A percentile compares a stretch with the other conserved stretches of the same genome.
Evolutionary conservation across 805 yeast genomes (phyloP).

Genomic region (Barnettozyma wickerhamii): DNA sequence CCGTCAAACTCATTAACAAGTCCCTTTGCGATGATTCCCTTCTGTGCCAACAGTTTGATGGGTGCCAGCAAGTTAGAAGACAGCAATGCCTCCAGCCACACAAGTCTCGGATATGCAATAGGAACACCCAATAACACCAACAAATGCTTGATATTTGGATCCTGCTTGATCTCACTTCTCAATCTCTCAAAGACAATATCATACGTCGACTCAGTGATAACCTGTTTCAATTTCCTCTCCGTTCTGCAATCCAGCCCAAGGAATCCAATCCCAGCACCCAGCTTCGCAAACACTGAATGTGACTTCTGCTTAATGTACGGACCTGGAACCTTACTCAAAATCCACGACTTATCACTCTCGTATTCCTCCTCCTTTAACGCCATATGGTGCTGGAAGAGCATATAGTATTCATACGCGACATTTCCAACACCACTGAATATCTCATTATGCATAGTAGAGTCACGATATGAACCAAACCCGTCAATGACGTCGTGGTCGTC

Average conservation of each 20-base stretch:
- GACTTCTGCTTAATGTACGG: slow-evolving; percentile 64
- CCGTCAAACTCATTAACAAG: slow-evolving; percentile 92
- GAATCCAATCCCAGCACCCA: slow-evolving; percentile 71
- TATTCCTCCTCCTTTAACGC: slow-evolving; percentile 40
- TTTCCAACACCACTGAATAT: slow-evolving; percentile 71
- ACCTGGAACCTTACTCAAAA: slow-evolving; percentile 53
- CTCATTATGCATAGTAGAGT: slow-evolving; percentile 65
- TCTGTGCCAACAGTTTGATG: slow-evolving; percentile 51
- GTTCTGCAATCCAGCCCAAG: slow-evolving; percentile 91
- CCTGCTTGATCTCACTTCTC: slow-evolving; percentile 43
- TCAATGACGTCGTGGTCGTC: slow-evolving; percentile 98
- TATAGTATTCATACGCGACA: slow-evolving; percentile 78
- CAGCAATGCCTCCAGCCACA: slow-evolving; percentile 80
- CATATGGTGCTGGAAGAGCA: slow-evolving; percentile 88
- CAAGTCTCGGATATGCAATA: slow-evolving; percentile 89
- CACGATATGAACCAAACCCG: slow-evolving; percentile 88
- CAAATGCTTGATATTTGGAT: slow-evolving; percentile 64
- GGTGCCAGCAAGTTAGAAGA: slow-evolving; percentile 62
- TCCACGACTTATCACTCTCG: slow-evolving; percentile 51
- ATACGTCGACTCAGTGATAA: slow-evolving; percentile 57
- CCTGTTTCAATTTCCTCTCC: slow-evolving; percentile 64
- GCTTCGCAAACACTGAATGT: slow-evolving; percentile 64
- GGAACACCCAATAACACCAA: slow-evolving; percentile 90
- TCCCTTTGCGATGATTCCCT: slow-evolving; percentile 63
- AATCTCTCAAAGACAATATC: slow-evolving; percentile 55